A percentile compares a stretch with the other conserved stretches of the same genome.
phyloP scores from a whole-genome alignment of 192 early-diverging fungal genomes.

The Phlyctochytrium planicorne region DNA sequence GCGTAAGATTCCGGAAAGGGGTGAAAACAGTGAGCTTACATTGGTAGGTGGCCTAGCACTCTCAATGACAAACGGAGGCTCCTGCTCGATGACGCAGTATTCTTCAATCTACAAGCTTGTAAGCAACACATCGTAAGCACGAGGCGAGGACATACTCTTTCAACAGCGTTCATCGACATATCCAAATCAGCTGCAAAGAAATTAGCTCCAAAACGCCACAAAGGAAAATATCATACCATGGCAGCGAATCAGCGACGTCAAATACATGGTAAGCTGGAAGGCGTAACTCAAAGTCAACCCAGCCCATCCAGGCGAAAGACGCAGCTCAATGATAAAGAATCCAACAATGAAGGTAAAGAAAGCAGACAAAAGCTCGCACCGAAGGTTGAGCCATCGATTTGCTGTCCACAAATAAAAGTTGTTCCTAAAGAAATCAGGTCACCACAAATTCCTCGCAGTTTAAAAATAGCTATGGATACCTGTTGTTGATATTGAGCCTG shows the following conservation, averaged over 20 bases:
- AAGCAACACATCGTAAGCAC: no score
- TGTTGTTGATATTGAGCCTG: slow-evolving; percentile 7
- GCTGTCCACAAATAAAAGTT: slow-evolving; percentile 78
- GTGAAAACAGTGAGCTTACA: no score
- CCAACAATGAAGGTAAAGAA: slow-evolving; percentile 50
- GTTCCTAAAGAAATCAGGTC: no score
- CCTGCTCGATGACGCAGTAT: slow-evolving; percentile 77
- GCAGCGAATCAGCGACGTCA: slow-evolving; percentile 26
- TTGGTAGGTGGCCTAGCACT: slow-evolving; percentile 33
- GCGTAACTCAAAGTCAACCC: slow-evolving; percentile 36
- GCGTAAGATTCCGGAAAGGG: no score
- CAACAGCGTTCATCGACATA: slow-evolving; percentile 43
- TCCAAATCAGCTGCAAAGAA: slow-evolving; percentile 32
- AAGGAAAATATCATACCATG: no score
- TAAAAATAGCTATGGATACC: slow-evolving; percentile 22
- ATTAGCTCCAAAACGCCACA: no score
- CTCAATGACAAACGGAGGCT: slow-evolving; percentile 63
- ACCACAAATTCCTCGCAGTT: no score
- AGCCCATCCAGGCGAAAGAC: slow-evolving; percentile 34
- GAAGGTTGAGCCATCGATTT: slow-evolving; percentile 58
- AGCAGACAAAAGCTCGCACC: slow-evolving; percentile 59
- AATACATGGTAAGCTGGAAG: slow-evolving; percentile 25
- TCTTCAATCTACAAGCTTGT: no score
- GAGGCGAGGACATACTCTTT: no score
- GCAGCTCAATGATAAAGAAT: no score